Base-by-base conservation (phyloP, 495 filamentous ascomycete species). In the Neurospora sp. region DNA sequence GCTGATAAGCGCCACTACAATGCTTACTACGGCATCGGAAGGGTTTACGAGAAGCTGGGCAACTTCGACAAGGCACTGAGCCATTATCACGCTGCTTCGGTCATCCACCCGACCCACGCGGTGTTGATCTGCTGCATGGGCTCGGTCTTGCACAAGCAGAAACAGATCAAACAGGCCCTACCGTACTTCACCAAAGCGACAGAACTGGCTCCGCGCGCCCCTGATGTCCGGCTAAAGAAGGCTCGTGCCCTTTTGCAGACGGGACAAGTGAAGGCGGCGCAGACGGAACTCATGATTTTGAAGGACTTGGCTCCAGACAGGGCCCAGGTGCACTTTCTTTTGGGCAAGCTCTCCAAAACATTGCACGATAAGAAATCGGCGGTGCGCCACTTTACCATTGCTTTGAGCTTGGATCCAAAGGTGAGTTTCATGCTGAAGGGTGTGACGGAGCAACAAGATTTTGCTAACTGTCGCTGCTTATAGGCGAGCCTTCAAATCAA, bases 361-460 rank as follows among this genome's bases (percentile, higher is more conserved):
- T 75, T 97, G 72, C 87, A 88, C 69, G 90, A 97, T 76, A 95
- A 92, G 81, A 87, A 86, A 74, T 86, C 88, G 73, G 94, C 96
- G 45, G 93, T 99, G 70, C 89, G 92, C 76, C 93, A 97, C 80
- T 97, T 96, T 75, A 98, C 96, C 0, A 93, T 92, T 78, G 96
- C 96, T 35, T 80, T 98, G 79, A 97, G 97, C 82, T 82, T 99
- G 77, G 96, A 99, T 86, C 96, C 95, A 38, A 98, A 98, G 91
- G 94, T 96, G 85, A 70, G 82, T 79, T 27, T 31, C 68, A 0
- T 69, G 12, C 44, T 16, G 18, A 31, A 12, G 22, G 61, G 18
- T 3, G 22, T 53, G 22, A 42, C 53, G 71, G 70, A 7, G 18
- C 47, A 37, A 22, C 31, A 14, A 16, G 18, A 7, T 38, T 69